Conservation (phyloP, 352 stramenopile species). For the Pythium rhizo-oryzae region DNA sequence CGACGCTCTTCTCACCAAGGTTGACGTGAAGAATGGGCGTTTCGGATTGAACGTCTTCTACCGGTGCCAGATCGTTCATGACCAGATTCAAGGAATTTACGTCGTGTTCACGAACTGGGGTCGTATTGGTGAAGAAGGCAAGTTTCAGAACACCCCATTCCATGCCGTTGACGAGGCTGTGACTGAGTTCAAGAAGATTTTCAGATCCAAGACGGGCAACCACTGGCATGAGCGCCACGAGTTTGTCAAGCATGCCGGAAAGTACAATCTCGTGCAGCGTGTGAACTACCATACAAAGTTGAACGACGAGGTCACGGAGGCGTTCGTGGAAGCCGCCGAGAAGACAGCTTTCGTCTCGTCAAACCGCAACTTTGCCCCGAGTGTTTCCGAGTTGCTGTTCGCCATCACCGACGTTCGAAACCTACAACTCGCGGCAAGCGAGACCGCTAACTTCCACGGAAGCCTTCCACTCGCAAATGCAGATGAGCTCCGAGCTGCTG, state of each 20-base stretch:
- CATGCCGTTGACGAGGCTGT: slow-evolving; percentile 49
- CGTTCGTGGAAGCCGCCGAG: slow-evolving; percentile 49
- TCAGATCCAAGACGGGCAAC: slow-evolving; percentile 77
- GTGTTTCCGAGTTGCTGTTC: slow-evolving; percentile 52
- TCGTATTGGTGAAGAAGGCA: slow-evolving; percentile 68
- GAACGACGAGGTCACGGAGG: slow-evolving; percentile 52
- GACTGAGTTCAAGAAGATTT: slow-evolving; percentile 84
- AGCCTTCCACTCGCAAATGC: slow-evolving; percentile 66
- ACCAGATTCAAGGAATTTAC: slow-evolving; percentile 69
- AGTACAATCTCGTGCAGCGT: slow-evolving; percentile 79
- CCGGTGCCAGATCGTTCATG: slow-evolving; percentile 65
- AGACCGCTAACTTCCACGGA: slow-evolving; percentile 50
- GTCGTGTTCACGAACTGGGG: slow-evolving; percentile 86
- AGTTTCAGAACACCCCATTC: slow-evolving; percentile 83
- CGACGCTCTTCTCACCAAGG: slow-evolving; percentile 67
- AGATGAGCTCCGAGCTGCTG: slow-evolving; percentile 48
- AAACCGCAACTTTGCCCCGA: slow-evolving; percentile 37
- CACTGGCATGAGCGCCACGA: slow-evolving; percentile 49
- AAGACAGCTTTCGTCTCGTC: slow-evolving; percentile 39
- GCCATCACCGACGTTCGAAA: slow-evolving; percentile 78
- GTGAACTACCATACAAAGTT: slow-evolving; percentile 59
- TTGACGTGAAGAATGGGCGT: slow-evolving; percentile 70
- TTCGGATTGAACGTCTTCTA: slow-evolving; percentile 85
- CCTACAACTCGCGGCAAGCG: slow-evolving; percentile 60
- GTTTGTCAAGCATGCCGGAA: slow-evolving; percentile 64